Percentiles rank a stretch among this genome's conserved stretches.
Evolutionary conservation across 306 rosid genomes (phyloP).

Genomic region (Glycine soja): DNA sequence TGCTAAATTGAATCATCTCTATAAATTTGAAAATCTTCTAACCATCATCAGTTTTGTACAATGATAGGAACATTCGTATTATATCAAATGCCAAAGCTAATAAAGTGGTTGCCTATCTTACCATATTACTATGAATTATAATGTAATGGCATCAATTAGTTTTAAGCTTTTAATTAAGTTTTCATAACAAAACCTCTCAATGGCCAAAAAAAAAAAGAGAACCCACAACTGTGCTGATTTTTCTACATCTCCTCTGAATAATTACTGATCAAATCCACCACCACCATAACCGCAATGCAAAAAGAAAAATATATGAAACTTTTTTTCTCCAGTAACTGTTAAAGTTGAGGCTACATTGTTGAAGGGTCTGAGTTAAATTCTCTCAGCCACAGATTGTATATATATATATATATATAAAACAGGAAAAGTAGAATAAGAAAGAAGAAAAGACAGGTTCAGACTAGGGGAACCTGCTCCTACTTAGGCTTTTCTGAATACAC

Average conservation of each 20-base stretch:
- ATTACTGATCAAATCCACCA: not conserved
- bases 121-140: not conserved
- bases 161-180: not conserved
- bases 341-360: no score
- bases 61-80: not conserved
- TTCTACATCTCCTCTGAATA: not conserved
- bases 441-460: no score
- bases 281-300: not conserved
- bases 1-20: not conserved
- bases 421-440: no score
- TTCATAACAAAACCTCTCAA: not conserved
- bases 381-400: no score
- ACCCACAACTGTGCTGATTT: not conserved
- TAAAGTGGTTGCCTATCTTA: not conserved
- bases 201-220: not conserved
- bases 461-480: no score
- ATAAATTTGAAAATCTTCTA: not conserved
- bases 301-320: not conserved
- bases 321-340: not conserved
- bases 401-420: no score
- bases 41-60: not conserved
- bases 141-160: not conserved
- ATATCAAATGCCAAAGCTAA: conserved; percentile 8
- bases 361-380: no score
- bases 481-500: no score